Conservation (phyloP, 306 rosid genomes). For the Begonia masoniana region DNA sequence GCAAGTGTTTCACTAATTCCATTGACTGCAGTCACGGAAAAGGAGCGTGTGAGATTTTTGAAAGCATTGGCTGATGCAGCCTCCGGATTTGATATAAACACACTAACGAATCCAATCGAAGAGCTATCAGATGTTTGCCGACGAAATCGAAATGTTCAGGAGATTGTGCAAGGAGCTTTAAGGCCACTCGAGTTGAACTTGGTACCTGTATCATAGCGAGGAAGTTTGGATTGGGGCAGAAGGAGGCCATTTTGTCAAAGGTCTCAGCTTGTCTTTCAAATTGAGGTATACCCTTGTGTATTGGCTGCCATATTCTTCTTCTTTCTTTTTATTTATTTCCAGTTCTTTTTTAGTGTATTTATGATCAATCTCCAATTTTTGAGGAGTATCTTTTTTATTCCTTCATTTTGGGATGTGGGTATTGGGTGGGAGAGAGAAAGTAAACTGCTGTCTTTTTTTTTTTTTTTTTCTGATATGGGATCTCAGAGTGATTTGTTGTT, state of each 20-base stretch:
- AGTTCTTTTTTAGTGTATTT: conserved; percentile 7
- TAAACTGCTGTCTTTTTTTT: conserved; percentile 23
- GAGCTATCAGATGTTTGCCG: conserved; percentile 94
- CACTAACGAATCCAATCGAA: conserved; percentile 45
- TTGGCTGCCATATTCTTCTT: conserved; percentile 7
- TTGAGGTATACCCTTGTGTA: conserved; percentile 1
- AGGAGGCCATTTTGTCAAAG: conserved; percentile 63
- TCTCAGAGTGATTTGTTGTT: conserved; percentile 41
- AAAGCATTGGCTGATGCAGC: conserved; percentile 79
- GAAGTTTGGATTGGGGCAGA: conserved; percentile 12
- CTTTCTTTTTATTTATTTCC: neutral
- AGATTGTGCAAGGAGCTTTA: conserved; percentile 95
- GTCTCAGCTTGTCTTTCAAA: conserved; percentile 36
- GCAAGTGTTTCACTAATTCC: conserved; percentile 64
- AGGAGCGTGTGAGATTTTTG: conserved; percentile 72
- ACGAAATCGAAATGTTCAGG: conserved; percentile 83
- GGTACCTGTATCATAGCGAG: conserved; percentile 46
- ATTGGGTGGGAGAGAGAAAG: conserved; percentile 33
- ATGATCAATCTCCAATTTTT: conserved; percentile 72
- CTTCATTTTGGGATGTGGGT: conserved; percentile 11
- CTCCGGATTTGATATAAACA: conserved; percentile 50
- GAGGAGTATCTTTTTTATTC: conserved; percentile 66
- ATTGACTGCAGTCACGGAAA: conserved; percentile 69
- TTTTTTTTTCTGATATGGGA: conserved; percentile 32
- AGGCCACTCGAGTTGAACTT: conserved; percentile 79